Base-by-base conservation (phyloP, 176 grass and related monocot species). In the Triticum urartu region DNA sequence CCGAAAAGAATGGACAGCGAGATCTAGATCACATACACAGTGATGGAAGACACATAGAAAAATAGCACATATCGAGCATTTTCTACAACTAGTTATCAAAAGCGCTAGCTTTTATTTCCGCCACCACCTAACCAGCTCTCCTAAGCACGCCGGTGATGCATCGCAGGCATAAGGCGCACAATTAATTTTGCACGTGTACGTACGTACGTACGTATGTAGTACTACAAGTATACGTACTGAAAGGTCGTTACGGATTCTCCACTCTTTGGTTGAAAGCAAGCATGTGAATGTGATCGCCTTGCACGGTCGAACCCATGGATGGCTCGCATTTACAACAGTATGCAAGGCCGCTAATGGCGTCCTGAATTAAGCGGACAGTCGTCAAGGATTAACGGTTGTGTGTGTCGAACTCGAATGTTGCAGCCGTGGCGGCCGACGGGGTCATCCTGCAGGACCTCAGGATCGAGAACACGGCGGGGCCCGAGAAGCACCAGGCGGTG, bases 401-500 rank as follows among this genome's bases (percentile, higher is more conserved):
- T 64, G 58, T 34, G 4, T n/a, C 32, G 1, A 62, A 15, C 4
- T 18, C 4, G 5, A 64, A 58, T 69, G 63, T 24, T 59, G 81
- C 89, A 96, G 94, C 87, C 70, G 81, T 85, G 33, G 85, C 84
- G 1, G 94, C 85, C 25, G 88, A 91, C 35, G 88, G 89, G 28
- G 64, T 93, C 59, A 87, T 96, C 79, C 85, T 91, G 2, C 83
- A 75, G 77, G 87, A 89, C 87, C 83, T 94, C 34, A 66, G 28
- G 54, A 80, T 94, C 48, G 81, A 88, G 83, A 93, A 91, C 85
- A 89, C 79, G 15, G 91, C 89, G 5, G 87, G 91, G 25, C 84
- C 91, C 3, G 59, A 60, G 69, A 90, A 87, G 69, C 86, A 91
- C 30, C 89, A 95, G 91, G 91, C 94, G 15, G 94, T 93, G 82